These are phyloP conservation scores for Darksidea phi DNA, from an alignment of 495 filamentous ascomycete species.

Conservation along the genomic window DNA sequence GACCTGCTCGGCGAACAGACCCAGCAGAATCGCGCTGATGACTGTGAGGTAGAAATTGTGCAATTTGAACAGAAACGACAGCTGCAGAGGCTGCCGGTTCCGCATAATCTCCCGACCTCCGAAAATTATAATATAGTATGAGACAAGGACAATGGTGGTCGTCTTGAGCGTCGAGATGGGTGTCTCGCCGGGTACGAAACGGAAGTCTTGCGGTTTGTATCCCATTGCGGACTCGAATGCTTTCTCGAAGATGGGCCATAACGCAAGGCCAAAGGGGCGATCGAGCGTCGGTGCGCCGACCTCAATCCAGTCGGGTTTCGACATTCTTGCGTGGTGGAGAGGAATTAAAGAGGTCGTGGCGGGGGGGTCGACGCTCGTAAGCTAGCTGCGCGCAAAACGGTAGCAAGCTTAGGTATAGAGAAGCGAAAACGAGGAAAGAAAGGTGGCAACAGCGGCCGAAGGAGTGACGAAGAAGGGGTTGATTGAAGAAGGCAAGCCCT, in stretches of 20 bases:
- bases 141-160: slow-evolving; percentile 60
- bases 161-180: slow-evolving; percentile 70
- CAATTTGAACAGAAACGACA: slow-evolving; percentile 68
- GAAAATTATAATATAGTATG: slow-evolving; percentile 75
- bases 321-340: slow-evolving; percentile 13
- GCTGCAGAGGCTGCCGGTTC: slow-evolving; percentile 63
- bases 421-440: slow-evolving; percentile 6
- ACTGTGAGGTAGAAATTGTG: slow-evolving; percentile 79
- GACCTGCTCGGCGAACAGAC: slow-evolving; percentile 71
- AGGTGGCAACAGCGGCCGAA: slow-evolving; percentile 15
- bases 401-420: not conserved
- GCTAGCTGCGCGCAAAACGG: not conserved
- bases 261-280: slow-evolving; percentile 81
- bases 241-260: slow-evolving; percentile 91
- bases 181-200: slow-evolving; percentile 63
- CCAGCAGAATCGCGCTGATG: slow-evolving; percentile 65
- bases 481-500: slow-evolving; percentile 3
- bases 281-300: slow-evolving; percentile 68
- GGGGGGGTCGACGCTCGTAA: not conserved
- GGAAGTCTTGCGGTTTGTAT: slow-evolving; percentile 68
- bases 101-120: slow-evolving; percentile 74
- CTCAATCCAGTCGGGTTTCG: slow-evolving; percentile 41
- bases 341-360: not conserved
- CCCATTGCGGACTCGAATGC: slow-evolving; percentile 71
- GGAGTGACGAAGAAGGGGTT: slow-evolving; percentile 28